Conservation (phyloP, 2,329 filamentous ascomycete species). For the Fusarium drepaniforme region DNA sequence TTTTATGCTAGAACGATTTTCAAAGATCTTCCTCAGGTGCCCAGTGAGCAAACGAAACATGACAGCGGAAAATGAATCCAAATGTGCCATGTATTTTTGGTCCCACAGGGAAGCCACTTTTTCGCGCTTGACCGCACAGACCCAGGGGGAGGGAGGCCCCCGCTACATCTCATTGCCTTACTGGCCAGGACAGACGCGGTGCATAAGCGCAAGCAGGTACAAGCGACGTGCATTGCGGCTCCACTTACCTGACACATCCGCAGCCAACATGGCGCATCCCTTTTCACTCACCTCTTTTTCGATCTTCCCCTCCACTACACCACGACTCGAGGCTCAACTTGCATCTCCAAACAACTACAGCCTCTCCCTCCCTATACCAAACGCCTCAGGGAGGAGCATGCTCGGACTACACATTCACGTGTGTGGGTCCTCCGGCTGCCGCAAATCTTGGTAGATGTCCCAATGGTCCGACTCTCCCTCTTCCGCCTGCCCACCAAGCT, state of each 20-base stretch:
- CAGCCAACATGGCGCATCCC: slow-evolving; percentile 13
- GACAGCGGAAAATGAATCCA: neutral
- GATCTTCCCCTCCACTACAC: slow-evolving; percentile 18
- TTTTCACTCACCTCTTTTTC: slow-evolving; percentile 13
- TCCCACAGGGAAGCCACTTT: neutral
- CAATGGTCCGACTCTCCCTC: slow-evolving; percentile 58
- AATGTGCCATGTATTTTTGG: neutral
- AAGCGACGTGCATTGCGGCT: slow-evolving; percentile 12
- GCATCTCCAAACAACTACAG: slow-evolving; percentile 18
- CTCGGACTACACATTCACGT: slow-evolving; percentile 32
- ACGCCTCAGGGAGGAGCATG: slow-evolving; percentile 38
- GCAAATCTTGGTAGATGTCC: slow-evolving; percentile 32
- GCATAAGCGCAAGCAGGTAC: slow-evolving; percentile 21
- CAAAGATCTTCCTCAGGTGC: neutral
- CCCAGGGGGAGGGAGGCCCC: neutral
- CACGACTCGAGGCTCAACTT: slow-evolving; percentile 4
- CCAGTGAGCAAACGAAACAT: neutral
- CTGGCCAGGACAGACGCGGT: slow-evolving; percentile 36
- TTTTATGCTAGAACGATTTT: neutral
- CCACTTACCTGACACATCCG: neutral
- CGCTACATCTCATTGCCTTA: slow-evolving; percentile 8
- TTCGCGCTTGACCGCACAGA: neutral
- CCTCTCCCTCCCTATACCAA: slow-evolving; percentile 4
- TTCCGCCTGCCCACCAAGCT: slow-evolving; percentile 68
- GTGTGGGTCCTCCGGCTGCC: slow-evolving; percentile 38